Base-by-base conservation (phyloP, 2,329 filamentous ascomycete species). In the Zalaria obscura region DNA sequence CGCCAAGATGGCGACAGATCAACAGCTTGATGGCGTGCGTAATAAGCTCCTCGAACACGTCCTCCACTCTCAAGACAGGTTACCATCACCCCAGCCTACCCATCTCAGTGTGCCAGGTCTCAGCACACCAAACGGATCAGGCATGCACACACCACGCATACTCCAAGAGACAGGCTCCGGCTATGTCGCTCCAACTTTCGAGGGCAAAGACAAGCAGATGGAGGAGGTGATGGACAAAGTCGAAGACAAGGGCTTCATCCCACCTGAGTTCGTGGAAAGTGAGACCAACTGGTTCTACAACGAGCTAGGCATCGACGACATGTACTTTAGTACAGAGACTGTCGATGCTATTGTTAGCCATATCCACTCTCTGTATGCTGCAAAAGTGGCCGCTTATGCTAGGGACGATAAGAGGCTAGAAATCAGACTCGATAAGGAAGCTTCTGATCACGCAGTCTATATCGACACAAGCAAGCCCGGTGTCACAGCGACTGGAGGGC, bases 271-370 rank as follows among this genome's bases (percentile, higher is more conserved):
- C 50, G 74, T 95, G 48, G 83, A 93, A 48, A 73, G 78, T 26
- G 88, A 98, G 65, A 84, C 88, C 40, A 73, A 77, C 45, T 98
- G 91, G 89, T 98, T 98, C 70, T 98, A 98, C 70, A 84, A 91
- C 60, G 83, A 93, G 62, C 77, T 98, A 25, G 91, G 91, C 52
- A 98, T 98, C 54, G 91, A 98, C 57, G 91, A 95, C 70, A 89
- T 93, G 65, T 96, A 95, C 71, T 96, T 96, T 68, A 79, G 88
- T 59, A 87, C 89, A 50, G 88, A 95, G 68, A 76, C 74, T 4
- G 82, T 83, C 11, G 78, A 84, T 42, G 85, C 85, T 44, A 93
- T 98, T 57, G 83, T 87, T 52, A 93, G 81, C 61, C 87, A 95
- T 60, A 88, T 98, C 58, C 89, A 89, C 46, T 95, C 89, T 7